Evolutionary conservation across 2,329 filamentous ascomycete species (phyloP).

Genomic region (Fusarium ambrosium): DNA sequence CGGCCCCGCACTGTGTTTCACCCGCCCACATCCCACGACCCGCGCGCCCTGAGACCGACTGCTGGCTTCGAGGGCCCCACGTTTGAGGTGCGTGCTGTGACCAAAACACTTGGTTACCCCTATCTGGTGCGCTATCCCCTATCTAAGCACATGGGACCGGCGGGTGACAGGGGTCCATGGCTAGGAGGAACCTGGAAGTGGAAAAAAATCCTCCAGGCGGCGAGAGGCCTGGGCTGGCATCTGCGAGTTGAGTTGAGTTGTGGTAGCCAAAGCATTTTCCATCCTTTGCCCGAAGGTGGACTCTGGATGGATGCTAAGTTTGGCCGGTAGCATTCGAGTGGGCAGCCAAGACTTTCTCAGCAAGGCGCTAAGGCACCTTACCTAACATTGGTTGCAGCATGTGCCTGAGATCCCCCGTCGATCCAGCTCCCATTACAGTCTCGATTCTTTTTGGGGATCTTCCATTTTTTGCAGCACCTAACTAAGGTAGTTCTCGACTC

Average conservation of each 20-base stretch:
- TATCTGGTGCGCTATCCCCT: slow-evolving; percentile 43
- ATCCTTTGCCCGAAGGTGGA: slow-evolving; percentile 14
- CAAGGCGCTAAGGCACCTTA: slow-evolving; percentile 16
- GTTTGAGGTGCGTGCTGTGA: slow-evolving; percentile 23
- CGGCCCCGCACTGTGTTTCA: slow-evolving; percentile 42
- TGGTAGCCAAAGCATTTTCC: slow-evolving; percentile 5
- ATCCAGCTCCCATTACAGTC: slow-evolving; percentile 32
- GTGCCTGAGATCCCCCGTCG: slow-evolving; percentile 31
- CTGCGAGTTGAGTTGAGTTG: slow-evolving; percentile 15
- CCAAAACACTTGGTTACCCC: slow-evolving; percentile 41
- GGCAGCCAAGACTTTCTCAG: slow-evolving; percentile 16
- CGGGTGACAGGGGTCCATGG: slow-evolving; percentile 37
- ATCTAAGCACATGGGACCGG: slow-evolving; percentile 36
- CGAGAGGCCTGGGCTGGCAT: not conserved
- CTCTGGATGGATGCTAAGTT: slow-evolving; percentile 8
- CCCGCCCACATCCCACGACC: slow-evolving; percentile 19
- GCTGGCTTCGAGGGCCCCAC: slow-evolving; percentile 30
- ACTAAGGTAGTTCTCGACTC: slow-evolving; percentile 15
- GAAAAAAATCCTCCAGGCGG: slow-evolving; percentile 1
- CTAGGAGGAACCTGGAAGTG: slow-evolving; percentile 4
- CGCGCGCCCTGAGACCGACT: slow-evolving; percentile 19
- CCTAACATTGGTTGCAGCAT: slow-evolving; percentile 34
- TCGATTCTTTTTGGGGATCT: slow-evolving; percentile 18
- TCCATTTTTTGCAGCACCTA: slow-evolving; percentile 14
- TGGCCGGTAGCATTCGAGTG: slow-evolving; percentile 7